Evolutionary conservation across 805 yeast species (phyloP).

Genomic region (Ogataea minuta): DNA sequence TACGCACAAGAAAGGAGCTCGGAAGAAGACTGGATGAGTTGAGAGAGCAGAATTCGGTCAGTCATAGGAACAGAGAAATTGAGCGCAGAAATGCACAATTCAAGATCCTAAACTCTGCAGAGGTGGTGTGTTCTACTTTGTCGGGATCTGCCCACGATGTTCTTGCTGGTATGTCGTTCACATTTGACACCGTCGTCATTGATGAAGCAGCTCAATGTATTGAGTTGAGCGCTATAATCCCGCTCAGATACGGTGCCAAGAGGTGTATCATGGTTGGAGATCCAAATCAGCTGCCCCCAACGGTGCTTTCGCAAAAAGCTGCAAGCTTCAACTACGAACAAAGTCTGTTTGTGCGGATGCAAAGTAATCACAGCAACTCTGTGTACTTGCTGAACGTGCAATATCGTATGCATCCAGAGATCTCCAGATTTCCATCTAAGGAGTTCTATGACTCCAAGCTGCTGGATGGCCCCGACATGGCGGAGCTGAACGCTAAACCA

Average conservation of each 20-base stretch:
- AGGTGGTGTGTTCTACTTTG: conserved; percentile 85
- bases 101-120: conserved; percentile 67
- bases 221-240: conserved; percentile 87
- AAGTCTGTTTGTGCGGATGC: conserved; percentile 92
- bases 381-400: conserved; percentile 83
- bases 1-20: conserved; percentile 59
- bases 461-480: conserved; percentile 78
- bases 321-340: conserved; percentile 80
- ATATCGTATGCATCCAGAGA: conserved; percentile 96
- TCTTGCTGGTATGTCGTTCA: conserved; percentile 67
- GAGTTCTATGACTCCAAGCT: conserved; percentile 76
- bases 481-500: conserved; percentile 51
- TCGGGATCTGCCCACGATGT: conserved; percentile 95
- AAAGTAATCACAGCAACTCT: conserved; percentile 54
- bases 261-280: conserved; percentile 97
- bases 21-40: conserved; percentile 75
- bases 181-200: conserved; percentile 85
- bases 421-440: conserved; percentile 79
- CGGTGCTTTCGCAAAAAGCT: conserved; percentile 88
- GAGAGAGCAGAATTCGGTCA: conserved; percentile 69
- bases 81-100: conserved; percentile 75
- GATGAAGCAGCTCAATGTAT: conserved; percentile 99
- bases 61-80: conserved; percentile 71
- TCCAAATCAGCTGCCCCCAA: conserved; percentile 97
- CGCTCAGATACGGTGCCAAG: conserved; percentile 85